Base-by-base conservation (phyloP, 768 basidiomycete species). In the Lactifluus pinguis region DNA sequence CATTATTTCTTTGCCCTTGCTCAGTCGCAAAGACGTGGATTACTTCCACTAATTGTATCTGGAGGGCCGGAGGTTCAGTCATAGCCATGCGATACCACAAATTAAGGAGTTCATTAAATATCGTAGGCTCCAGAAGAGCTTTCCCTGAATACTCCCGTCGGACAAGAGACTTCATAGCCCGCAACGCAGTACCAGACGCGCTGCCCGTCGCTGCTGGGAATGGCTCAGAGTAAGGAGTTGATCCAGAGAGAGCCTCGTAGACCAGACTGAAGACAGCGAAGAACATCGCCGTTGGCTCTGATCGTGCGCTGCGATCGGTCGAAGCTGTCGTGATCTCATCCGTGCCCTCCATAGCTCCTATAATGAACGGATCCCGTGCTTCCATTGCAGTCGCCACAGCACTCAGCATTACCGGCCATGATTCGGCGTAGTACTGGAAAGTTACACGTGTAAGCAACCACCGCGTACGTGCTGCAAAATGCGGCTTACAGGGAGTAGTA, bases 211-310 rank as follows among this genome's bases (percentile, higher is more conserved):
- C 66, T 11, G 76, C 69, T 6, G 75, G 70, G 0, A 73, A 65
- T 2, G 76, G 71, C 5, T 80, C 79, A 0, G 83, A 76, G 57
- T 90, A 83, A 0, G 84, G 73, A 2, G 86, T 82, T 3, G 87
- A 80, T 0, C 81, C 77, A 0, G 83, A 82, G 7, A 98, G 75
- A 0, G 90, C 85, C 70, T 98, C 95, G 66, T 89, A 99, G 0
- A 95, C 85, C n/a, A 98, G 81, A 11, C 95, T 95, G 69, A 95
- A 98, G 5, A 97, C 70, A 11, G 91, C 80, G 73, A 86, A 93
- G 75, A 98, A 99, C 73, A 91, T 84, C 11, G 84, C 79, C 0
- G 86, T 79, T 2, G 92, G 89, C 59, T 92, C 89, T 14, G 78
- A 74, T 8, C 74, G 68, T 5, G 79, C 72, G 15, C 72, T 69